Percentiles rank a stretch among this genome's conserved stretches.
phyloP scores from a whole-genome alignment of 2,329 filamentous ascomycete genomes.

The Epichloe coenophiala region DNA sequence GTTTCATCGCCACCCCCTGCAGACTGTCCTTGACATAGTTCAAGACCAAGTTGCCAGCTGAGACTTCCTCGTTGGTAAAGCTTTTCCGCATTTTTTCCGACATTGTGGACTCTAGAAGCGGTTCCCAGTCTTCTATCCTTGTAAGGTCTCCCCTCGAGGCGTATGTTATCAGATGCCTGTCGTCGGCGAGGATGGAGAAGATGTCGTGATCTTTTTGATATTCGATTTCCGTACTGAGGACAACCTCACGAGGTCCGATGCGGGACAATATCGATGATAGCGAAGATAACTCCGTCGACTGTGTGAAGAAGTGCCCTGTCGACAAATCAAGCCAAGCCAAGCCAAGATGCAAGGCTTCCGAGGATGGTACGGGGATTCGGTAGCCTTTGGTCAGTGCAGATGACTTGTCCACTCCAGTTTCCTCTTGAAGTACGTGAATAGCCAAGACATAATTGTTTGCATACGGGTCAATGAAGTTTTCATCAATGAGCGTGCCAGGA shows the following conservation, averaged over 20 bases:
- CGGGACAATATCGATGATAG: conserved; percentile 73
- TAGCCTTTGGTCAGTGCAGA: background rate
- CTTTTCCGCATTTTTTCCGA: conserved; percentile 32
- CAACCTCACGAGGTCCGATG: conserved; percentile 71
- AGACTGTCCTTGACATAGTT: conserved; percentile 72
- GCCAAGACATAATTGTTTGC: conserved; percentile 87
- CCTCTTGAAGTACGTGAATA: conserved; percentile 40
- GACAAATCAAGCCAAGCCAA: conserved; percentile 92
- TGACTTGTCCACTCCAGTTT: no score
- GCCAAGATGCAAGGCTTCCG: conserved; percentile 38
- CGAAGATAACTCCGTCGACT: conserved; percentile 54
- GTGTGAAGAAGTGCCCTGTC: conserved; percentile 86
- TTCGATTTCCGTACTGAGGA: conserved; percentile 55
- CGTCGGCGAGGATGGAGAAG: conserved; percentile 56
- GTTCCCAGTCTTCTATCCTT: conserved; percentile 51
- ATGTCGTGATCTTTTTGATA: conserved; percentile 46
- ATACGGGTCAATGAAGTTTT: conserved; percentile 91
- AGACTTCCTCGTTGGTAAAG: conserved; percentile 58
- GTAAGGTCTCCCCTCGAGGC: conserved; percentile 35
- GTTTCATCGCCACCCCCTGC: conserved; percentile 62
- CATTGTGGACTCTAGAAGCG: conserved; percentile 65
- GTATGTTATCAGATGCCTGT: conserved; percentile 65
- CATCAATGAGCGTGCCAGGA: conserved; percentile 89
- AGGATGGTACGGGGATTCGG: conserved; percentile 4
- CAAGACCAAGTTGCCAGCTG: conserved; percentile 68